phyloP scores from a whole-genome alignment of 1,284 basidiomycete species.

The Fomitopsis pinicola region DNA sequence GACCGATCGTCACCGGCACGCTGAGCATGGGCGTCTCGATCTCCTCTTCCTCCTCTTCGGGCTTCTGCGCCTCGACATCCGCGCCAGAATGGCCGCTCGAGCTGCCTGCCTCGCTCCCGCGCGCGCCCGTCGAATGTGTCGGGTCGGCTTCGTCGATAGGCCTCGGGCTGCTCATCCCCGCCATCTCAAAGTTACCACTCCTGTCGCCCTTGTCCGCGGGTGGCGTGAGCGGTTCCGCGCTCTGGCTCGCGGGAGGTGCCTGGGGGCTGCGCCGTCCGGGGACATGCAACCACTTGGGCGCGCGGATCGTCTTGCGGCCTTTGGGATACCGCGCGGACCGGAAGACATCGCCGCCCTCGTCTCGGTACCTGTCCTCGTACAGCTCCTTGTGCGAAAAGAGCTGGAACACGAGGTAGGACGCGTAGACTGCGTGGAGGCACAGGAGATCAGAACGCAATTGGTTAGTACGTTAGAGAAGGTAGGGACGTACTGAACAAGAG shows the following conservation, averaged over 20 bases:
- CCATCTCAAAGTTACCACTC: conserved; percentile 3
- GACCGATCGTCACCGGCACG: conserved; percentile 42
- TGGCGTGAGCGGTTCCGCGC: conserved; percentile 6
- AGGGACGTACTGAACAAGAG: conserved; percentile 64
- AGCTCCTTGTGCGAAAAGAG: conserved; percentile 79
- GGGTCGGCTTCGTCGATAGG: background rate
- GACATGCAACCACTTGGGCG: conserved; percentile 3
- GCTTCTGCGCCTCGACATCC: conserved; percentile 10
- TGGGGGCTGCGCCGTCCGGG: background rate
- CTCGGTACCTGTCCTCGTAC: conserved; percentile 69
- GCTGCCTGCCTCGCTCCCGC: background rate
- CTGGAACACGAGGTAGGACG: conserved; percentile 78
- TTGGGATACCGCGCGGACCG: conserved; percentile 37
- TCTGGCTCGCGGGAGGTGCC: background rate
- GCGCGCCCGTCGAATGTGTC: background rate
- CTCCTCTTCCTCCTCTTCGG: conserved; percentile 34
- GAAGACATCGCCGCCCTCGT: conserved; percentile 32
- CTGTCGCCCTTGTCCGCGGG: background rate
- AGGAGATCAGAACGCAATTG: conserved; percentile 2
- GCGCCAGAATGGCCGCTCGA: background rate
- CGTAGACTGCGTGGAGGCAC: conserved; percentile 47
- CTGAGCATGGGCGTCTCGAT: conserved; percentile 54
- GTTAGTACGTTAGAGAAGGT: background rate
- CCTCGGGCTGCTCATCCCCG: background rate
- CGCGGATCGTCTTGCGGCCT: background rate